These are phyloP conservation scores for Clarkia xantiana DNA, from an alignment of 345 rosid species.

Conservation along the genomic window DNA sequence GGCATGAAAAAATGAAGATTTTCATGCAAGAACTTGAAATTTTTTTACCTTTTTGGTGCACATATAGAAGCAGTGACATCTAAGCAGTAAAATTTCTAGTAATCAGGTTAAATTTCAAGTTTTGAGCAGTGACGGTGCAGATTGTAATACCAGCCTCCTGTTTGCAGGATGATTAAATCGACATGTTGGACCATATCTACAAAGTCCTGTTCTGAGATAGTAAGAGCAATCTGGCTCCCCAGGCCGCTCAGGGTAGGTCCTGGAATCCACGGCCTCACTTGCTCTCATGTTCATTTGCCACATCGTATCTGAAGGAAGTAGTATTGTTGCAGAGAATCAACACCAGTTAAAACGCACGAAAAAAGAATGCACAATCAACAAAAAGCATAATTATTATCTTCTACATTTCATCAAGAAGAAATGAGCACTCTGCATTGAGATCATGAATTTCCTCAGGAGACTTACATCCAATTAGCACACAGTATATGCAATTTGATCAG, in stretches of 20 bases:
- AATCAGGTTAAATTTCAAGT: too few species aligned
- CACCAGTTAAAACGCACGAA: not conserved
- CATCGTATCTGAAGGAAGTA: conserved; percentile 57
- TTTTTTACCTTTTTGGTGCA: too few species aligned
- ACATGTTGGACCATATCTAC: conserved; percentile 71
- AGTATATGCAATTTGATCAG: too few species aligned
- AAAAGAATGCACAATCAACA: not conserved
- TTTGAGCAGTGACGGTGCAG: conserved; percentile 4
- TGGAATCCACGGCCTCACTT: conserved; percentile 54
- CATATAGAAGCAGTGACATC: too few species aligned
- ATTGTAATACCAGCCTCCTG: conserved; percentile 65
- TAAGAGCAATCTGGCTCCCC: conserved; percentile 97
- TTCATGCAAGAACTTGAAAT: too few species aligned
- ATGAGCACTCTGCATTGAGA: too few species aligned
- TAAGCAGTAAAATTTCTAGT: too few species aligned
- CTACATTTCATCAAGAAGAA: too few species aligned
- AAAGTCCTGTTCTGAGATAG: conserved; percentile 94
- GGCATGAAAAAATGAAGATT: too few species aligned
- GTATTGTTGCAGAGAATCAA: conserved; percentile 2
- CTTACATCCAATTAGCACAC: too few species aligned
- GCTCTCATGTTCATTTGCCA: conserved; percentile 77
- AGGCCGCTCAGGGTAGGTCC: conserved; percentile 71
- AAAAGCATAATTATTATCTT: not conserved
- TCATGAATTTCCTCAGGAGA: too few species aligned
- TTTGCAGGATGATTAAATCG: conserved; percentile 73